Base-by-base conservation (phyloP, 1,284 basidiomycete genomes). In the Pseudozyma pruni region DNA sequence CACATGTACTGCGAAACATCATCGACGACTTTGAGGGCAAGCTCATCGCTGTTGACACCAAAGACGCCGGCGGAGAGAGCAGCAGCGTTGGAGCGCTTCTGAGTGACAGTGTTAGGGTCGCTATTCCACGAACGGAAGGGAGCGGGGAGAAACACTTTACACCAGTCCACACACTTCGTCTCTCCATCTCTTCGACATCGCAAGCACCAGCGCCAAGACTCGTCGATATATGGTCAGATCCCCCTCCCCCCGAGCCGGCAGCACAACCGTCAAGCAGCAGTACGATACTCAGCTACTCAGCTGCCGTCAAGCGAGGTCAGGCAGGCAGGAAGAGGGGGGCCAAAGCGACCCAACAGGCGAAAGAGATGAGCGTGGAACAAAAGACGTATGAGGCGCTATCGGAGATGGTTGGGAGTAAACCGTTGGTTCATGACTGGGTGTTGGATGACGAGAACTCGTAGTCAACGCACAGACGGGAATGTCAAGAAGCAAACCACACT, bases 211-310 rank as follows among this genome's bases (percentile, higher is more conserved):
- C 14, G 17, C 29, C 48, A 4, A 68, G 60, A 23, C 23, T 68
- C 6, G 49, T 68, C n/a, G 59, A 69, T 16, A 69, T 69, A 10
- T 69, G 64, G 64, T 44, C 58, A 9, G 46, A 55, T 8, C 33
- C 53, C 14, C 20, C 32, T 6, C n/a, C 46, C 1, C 5, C 35
- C 5, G n/a, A n/a, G n/a, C 13, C 53, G 4, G 16, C 35, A 22
- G 38, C 33, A 4, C 14, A n/a, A n/a, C n/a, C n/a, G n/a, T n/a
- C 45, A 11, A 13, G 33, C 11, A 20, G 23, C 14, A 44, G n/a
- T 9, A 23, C 45, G 4, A 51, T 38, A 13, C 29, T 68, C n/a
- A 57, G 44, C 25, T 69, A 69, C 27, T 69, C 64, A 8, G 64
- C 64, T 3, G 64, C 54, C 1, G 48, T 45, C 4, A 61, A 69